Evolutionary conservation across 2,329 filamentous ascomycete genomes (phyloP).

Genomic region (Cordyceps farinosa): DNA sequence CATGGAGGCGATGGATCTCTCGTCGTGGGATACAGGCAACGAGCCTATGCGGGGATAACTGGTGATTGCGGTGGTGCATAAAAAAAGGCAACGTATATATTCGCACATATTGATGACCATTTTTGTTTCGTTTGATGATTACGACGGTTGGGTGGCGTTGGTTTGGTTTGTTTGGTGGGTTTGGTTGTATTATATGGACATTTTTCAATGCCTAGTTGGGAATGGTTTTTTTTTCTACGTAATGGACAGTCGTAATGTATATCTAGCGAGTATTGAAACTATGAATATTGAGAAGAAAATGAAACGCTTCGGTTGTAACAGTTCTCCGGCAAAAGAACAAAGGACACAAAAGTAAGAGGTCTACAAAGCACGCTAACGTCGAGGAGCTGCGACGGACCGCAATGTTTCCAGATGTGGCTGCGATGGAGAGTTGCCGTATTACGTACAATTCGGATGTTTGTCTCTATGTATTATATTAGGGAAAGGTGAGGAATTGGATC

Average conservation of each 20-base stretch:
- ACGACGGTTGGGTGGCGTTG: conserved; percentile 9
- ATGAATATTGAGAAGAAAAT: not conserved
- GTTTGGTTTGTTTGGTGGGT: not conserved
- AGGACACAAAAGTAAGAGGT: no score
- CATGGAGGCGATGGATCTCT: conserved; percentile 59
- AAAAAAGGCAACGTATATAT: not conserved
- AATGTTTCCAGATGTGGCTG: not conserved
- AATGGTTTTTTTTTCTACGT: not conserved
- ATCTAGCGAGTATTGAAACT: not conserved
- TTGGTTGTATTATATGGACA: conserved; percentile 1
- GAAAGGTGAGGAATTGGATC: no score
- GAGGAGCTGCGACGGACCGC: not conserved
- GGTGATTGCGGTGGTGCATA: not conserved
- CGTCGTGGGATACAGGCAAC: conserved; percentile 40
- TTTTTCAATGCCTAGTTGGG: not conserved
- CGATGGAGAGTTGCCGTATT: no score
- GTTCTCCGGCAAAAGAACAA: no score
- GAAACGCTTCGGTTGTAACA: not conserved
- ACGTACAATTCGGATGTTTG: no score
- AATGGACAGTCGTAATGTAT: not conserved
- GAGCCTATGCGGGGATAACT: conserved; percentile 16
- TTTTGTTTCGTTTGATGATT: not conserved
- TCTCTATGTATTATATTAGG: no score
- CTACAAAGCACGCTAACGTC: not conserved
- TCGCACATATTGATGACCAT: not conserved